A percentile compares a stretch with the other conserved stretches of the same genome.
phyloP scores from a whole-genome alignment of 768 basidiomycete species.

The Pleurotus sapidus region DNA sequence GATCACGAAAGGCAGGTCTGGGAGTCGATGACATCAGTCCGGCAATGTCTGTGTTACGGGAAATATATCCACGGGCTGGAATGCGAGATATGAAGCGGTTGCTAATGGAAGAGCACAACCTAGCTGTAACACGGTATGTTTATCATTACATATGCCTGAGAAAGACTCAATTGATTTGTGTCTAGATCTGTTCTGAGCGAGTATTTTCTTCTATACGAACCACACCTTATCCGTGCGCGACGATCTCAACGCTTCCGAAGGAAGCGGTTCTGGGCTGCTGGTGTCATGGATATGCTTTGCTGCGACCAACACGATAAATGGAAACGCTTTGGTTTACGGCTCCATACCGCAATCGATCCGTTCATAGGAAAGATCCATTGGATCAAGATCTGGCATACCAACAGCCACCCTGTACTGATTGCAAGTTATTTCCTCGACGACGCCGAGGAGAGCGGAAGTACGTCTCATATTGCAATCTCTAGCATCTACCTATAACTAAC shows the following conservation, averaged over 20 bases:
- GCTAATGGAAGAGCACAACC: no score
- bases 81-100: no score
- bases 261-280: slow-evolving; percentile 33
- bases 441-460: slow-evolving; percentile 15
- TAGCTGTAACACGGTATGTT: no score
- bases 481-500: background rate
- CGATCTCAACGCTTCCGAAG: slow-evolving; percentile 20
- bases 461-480: slow-evolving; percentile 3
- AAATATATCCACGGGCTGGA: no score
- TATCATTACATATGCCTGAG: no score
- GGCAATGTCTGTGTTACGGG: no score
- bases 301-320: slow-evolving; percentile 49
- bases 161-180: no score
- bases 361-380: slow-evolving; percentile 28
- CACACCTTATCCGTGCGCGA: slow-evolving; percentile 14
- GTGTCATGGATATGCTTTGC: slow-evolving; percentile 34
- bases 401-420: slow-evolving; percentile 24
- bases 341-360: slow-evolving; percentile 34
- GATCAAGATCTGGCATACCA: slow-evolving; percentile 39
- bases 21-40: no score
- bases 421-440: slow-evolving; percentile 24
- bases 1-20: no score
- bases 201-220: background rate
- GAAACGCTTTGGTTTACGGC: slow-evolving; percentile 31
- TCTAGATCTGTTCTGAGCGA: no score